Base-by-base conservation (phyloP, 331 rosid species). In the Malus hybrid region DNA sequence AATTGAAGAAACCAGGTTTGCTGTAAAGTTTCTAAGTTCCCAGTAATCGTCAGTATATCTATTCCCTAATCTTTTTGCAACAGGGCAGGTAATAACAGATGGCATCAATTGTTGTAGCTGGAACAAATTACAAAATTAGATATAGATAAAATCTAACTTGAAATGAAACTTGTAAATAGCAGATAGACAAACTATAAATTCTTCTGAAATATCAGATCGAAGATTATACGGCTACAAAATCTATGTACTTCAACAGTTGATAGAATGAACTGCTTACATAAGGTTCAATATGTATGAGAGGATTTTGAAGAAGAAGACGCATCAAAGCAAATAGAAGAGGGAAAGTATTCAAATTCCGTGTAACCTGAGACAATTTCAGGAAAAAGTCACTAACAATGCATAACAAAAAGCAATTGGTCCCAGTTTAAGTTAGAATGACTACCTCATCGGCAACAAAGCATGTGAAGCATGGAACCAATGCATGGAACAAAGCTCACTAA, bases 61-160 rank as follows among this genome's bases (percentile, higher is more conserved):
- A 79, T 82, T 90, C 74, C 96, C 98, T 44, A 93, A 75, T 85
- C 82, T 83, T 90, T 88, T 91, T 6, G 97, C 91, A 81, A 93
- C 84, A 80, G 86, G 80, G 89, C 97, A 93, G 71, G 98, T 93
- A 79, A 93, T 83, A 78, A 93, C 76, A 71, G 97, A 80, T 7
- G 98, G 95, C 97, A 93, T 90, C 88, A 93, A 65, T 76, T 91
- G 98, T 83, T 93, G 98, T 71, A 93, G 76, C 97, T 93, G 93
- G 24, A 61, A 61, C 56, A 78, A 70, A 77, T 72, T 84, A 76
- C 73, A 52, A 76, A 42, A 74, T 88, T 70, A 88, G 81, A 82
- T 9, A 39, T 22, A 22, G 79, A 65, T 78, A 76, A 61, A 59
- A 73, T 77, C 59, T 9, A 63, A 62, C 61, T 79, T 67, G n/a